These are phyloP conservation scores for Barnettozyma pratensis DNA, from an alignment of 805 yeast species.

Conservation along the genomic window DNA sequence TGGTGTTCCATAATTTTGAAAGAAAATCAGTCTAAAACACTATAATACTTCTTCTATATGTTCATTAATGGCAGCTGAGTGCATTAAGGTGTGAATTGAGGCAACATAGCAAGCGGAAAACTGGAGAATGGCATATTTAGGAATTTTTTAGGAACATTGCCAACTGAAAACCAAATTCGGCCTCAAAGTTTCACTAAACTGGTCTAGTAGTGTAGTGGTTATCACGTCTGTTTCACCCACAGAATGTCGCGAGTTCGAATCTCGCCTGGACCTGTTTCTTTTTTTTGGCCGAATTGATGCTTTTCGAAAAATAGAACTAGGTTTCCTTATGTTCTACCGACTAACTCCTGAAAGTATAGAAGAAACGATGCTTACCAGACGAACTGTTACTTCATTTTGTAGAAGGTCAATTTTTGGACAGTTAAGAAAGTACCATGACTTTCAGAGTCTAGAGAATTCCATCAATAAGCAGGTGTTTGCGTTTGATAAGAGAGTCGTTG, in stretches of 20 bases:
- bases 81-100: no score
- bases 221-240: conserved; percentile 33
- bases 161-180: no score
- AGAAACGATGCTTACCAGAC: background rate
- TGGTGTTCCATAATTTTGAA: no score
- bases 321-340: no score
- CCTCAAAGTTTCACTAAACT: background rate
- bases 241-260: conserved; percentile 32
- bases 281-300: background rate
- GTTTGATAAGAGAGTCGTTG: conserved; percentile 1
- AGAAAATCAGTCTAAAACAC: no score
- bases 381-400: background rate
- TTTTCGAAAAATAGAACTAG: no score
- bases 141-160: no score
- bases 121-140: no score
- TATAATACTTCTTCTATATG: no score
- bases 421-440: conserved; percentile 3
- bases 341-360: no score
- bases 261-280: conserved; percentile 27
- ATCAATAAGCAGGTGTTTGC: conserved; percentile 1
- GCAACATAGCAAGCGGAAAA: no score
- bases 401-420: background rate
- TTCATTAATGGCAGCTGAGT: no score
- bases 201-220: conserved; percentile 33
- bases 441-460: background rate